Evolutionary conservation across 768 basidiomycete genomes (phyloP).

Genomic region (Kondoa subrosea): DNA sequence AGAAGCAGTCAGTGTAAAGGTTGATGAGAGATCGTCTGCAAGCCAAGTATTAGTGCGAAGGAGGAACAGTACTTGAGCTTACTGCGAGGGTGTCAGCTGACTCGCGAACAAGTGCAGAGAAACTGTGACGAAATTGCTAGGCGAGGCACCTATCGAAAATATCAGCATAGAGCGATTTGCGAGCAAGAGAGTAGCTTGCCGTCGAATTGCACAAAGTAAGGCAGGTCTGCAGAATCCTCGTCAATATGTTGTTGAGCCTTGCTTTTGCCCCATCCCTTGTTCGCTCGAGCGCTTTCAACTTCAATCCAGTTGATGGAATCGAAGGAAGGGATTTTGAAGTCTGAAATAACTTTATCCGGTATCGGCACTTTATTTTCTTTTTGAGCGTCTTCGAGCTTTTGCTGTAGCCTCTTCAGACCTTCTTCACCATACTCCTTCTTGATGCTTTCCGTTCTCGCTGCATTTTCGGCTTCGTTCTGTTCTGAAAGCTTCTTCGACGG

Average conservation of each 20-base stretch:
- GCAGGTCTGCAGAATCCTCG: slow-evolving; percentile 48
- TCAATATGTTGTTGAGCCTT: slow-evolving; percentile 49
- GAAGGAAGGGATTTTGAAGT: slow-evolving; percentile 81
- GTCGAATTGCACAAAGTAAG: slow-evolving; percentile 86
- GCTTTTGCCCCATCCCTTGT: slow-evolving; percentile 22
- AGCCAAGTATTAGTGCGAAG: no score
- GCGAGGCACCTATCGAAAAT: not conserved
- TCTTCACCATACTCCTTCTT: slow-evolving; percentile 54
- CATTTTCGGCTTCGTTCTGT: slow-evolving; percentile 63
- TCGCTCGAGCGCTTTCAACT: slow-evolving; percentile 43
- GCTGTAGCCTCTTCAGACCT: slow-evolving; percentile 54
- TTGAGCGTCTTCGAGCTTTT: slow-evolving; percentile 63
- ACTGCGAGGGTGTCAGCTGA: slow-evolving; percentile 44
- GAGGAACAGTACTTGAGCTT: slow-evolving; percentile 32
- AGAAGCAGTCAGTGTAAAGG: slow-evolving; percentile 66
- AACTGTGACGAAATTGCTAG: slow-evolving; percentile 86
- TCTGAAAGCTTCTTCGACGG: slow-evolving; percentile 72
- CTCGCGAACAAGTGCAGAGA: slow-evolving; percentile 62
- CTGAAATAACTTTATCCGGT: slow-evolving; percentile 58
- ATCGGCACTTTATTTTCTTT: slow-evolving; percentile 67
- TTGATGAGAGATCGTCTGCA: slow-evolving; percentile 46
- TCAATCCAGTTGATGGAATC: slow-evolving; percentile 85
- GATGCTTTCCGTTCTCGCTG: slow-evolving; percentile 54
- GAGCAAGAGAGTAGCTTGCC: slow-evolving; percentile 29
- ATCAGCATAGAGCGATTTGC: no score